Conservation (phyloP, 1,139 yeast species). For the Fermentozyma sake region DNA sequence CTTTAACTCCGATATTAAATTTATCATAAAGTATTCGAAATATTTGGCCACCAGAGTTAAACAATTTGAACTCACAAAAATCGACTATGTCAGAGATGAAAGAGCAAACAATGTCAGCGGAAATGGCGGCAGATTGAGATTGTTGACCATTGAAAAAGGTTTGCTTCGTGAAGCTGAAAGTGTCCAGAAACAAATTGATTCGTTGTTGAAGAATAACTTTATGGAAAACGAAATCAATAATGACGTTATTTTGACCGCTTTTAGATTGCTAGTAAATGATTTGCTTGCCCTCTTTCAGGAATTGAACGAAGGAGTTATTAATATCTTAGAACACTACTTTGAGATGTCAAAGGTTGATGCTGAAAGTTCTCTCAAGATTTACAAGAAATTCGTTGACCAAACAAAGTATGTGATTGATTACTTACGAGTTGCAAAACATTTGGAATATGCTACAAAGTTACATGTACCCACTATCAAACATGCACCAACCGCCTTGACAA, state of each 20-base stretch:
- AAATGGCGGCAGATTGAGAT: constrained; percentile 62
- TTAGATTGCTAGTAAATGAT: constrained; percentile 83
- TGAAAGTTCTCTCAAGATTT: constrained; percentile 76
- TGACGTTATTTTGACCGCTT: constrained; percentile 79
- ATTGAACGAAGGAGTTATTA: constrained; percentile 91
- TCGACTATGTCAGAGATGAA: constrained; percentile 78
- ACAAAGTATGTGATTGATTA: constrained; percentile 86
- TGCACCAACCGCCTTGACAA: constrained; percentile 91
- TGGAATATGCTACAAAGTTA: constrained; percentile 80
- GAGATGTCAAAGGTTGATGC: constrained; percentile 88
- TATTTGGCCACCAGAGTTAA: constrained; percentile 67
- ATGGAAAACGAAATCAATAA: constrained; percentile 73
- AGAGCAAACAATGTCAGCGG: constrained; percentile 45
- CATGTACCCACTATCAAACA: constrained; percentile 95
- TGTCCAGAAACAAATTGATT: constrained; percentile 75
- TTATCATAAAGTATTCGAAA: constrained; percentile 63
- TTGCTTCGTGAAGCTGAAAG: constrained; percentile 79
- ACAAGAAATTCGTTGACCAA: constrained; percentile 79
- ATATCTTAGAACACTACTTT: constrained; percentile 86
- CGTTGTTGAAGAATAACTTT: constrained; percentile 70
- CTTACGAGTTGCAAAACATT: constrained; percentile 81
- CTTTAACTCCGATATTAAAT: constrained; percentile 52
- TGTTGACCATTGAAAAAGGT: constrained; percentile 71
- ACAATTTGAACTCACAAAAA: constrained; percentile 59
- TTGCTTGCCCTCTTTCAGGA: constrained; percentile 80